phyloP scores from a whole-genome alignment of 139 green algal genomes.

The Chlorella sp. region DNA sequence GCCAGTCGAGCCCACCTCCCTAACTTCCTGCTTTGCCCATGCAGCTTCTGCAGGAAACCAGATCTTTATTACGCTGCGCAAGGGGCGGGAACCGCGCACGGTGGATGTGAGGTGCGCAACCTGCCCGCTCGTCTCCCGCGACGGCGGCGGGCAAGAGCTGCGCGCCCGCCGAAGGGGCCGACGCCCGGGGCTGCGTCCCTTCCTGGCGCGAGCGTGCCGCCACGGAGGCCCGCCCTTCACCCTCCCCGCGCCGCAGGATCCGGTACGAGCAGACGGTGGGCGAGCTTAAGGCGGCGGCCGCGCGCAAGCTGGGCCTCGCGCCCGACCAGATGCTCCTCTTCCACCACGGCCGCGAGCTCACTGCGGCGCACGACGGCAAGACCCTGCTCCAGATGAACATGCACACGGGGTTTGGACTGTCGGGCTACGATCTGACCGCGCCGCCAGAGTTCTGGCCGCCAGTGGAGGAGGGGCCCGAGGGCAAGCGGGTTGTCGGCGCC shows the following conservation, averaged over 20 bases:
- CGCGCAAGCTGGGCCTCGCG: conserved; percentile 50
- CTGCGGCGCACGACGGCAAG: conserved; percentile 51
- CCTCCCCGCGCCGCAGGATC: conserved; percentile 37
- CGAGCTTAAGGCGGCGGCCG: conserved; percentile 56
- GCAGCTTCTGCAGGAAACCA: conserved; percentile 44
- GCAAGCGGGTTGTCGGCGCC: no score
- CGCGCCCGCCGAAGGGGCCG: no score
- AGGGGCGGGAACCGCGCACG: conserved; percentile 49
- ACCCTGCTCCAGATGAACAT: conserved; percentile 79
- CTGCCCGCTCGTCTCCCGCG: no score
- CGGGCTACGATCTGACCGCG: conserved; percentile 70
- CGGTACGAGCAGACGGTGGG: conserved; percentile 76
- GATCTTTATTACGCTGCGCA: conserved; percentile 54
- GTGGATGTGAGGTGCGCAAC: conserved; percentile 68
- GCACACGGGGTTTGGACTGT: conserved; percentile 80
- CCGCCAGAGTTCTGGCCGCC: conserved; percentile 72
- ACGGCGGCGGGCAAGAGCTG: no score
- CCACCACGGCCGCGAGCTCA: conserved; percentile 73
- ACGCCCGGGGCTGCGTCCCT: no score
- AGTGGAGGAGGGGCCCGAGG: conserved; percentile 61
- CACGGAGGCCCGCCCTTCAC: no score
- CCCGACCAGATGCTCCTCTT: conserved; percentile 72
- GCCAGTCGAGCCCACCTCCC: no score
- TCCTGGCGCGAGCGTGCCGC: no score
- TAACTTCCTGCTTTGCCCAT: background rate